Evolutionary conservation across 2,329 filamentous ascomycete genomes (phyloP), one percentile per base, ranked within the genome.

Genomic region (Helicocarpus griseus): DNA sequence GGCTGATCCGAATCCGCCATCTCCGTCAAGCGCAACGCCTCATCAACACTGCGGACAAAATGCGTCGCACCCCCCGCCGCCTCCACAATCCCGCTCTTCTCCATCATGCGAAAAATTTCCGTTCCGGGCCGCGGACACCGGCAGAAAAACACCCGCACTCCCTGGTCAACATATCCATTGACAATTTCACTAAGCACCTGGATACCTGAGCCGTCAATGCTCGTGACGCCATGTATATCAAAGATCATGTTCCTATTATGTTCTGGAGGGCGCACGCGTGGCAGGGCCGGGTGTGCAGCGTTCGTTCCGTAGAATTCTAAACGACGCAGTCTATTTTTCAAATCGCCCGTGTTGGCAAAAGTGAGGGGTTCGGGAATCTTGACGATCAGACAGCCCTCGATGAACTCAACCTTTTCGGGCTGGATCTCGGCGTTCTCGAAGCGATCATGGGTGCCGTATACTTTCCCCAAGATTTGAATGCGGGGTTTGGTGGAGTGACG

Each of bases 361-460:
- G 91, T 97, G 48, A 98, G 74, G 0, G 93, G 93, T 65, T 98
- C 93, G 0, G 93, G 91, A 51, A 98, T 97, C 74, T 97, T 97
- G 61, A 97, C 89, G 54, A 98, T 95, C 8, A 98, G 74, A 54
- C 87, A 94, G 14, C 91, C 88, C 57, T 96, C 90, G 49, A 96
- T 79, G 61, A 95, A 90, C 65, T 97, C 91, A 2, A 97, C 76
- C 26, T 79, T 77, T 41, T 85, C 82, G 0, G 84, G 79, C 51
- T 86, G 80, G 0, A 84, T 62, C 60, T 85, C 90, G 1, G 90
- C 89, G 61, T 94, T 95, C 57, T 91, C 87, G 62, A 95, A 96
- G 4, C 81, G 82, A 57, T 86, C 80, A 0, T 68, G 68, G 0
- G 87, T 94, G 9, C 87, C 88, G 0, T 87, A 86, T 1, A 95